Base-by-base conservation (phyloP, 768 basidiomycete species). In the Phylloporus sp. region DNA sequence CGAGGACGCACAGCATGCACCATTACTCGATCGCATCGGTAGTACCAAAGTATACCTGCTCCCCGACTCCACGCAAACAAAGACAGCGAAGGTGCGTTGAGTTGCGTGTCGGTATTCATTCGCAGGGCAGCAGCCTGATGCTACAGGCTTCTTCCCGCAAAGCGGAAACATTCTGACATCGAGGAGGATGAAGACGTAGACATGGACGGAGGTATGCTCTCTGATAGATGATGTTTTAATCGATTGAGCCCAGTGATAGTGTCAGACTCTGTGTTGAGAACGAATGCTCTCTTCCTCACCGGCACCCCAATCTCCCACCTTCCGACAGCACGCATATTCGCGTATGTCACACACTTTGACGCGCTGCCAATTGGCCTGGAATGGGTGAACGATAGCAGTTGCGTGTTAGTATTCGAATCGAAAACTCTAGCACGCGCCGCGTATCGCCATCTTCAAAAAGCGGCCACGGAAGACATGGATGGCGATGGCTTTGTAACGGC, bases 311-410 rank as follows among this genome's bases (percentile, higher is more conserved):
- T 92, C 47, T 72, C 82, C 5, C 77, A 82, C 55, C 76, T 92
- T 9, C 80, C 86, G 20, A 92, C 90, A 4, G 71, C 79, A 3
- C 77, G 84, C 31, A 74, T 92, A 43, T 91, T 91, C 59, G 88
- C 84, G 1, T 92, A 91, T 56, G 82, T 82, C 26, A 84, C 81
- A 2, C 84, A 90, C 55, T 89, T 86, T 57, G 83, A 86, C 38
- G 74, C 81, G 1, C 72, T 77, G 17, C 89, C 89, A 0, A 74
- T 88, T 52, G 89, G 77, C 8, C 69, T 92, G 8, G 90, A 92
- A 68, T 92, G 90, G 90, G 76, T 92, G 17, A 81, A 90, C 62
- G 90, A 92, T 67, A 82, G 71, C 20, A 89, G 85, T 21, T 90
- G 87, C 55, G 76, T 92, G 4, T 70, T 91, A 41, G 84, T 92